Percentiles rank a stretch among this genome's conserved stretches.
These are phyloP conservation scores for Colletotrichum siamense DNA, from an alignment of 2,329 filamentous ascomycete species.

Conservation along the genomic window DNA sequence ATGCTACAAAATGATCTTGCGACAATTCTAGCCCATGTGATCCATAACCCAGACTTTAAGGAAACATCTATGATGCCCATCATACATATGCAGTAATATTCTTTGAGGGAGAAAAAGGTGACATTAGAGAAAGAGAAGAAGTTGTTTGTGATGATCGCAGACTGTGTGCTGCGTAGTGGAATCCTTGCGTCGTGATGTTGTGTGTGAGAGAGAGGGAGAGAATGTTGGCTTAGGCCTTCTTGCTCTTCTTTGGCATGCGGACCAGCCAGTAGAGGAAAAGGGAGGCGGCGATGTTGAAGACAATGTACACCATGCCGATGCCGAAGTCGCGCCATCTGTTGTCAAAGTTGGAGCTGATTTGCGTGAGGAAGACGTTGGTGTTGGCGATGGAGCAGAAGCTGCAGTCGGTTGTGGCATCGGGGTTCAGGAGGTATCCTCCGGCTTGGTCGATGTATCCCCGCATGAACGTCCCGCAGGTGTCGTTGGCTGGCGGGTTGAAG, in stretches of 20 bases:
- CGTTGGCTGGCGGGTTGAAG: constrained; percentile 54
- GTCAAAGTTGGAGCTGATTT: constrained; percentile 48
- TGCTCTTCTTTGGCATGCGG: constrained; percentile 34
- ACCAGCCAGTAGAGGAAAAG: constrained; percentile 53
- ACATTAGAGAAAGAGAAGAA: background rate
- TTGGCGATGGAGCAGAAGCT: constrained; percentile 44
- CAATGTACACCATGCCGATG: constrained; percentile 56
- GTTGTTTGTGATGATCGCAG: background rate
- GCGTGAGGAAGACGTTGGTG: constrained; percentile 42
- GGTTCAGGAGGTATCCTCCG: constrained; percentile 55
- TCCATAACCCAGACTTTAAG: background rate
- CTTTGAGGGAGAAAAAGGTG: background rate
- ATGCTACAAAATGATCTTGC: background rate
- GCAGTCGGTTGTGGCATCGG: constrained; percentile 46
- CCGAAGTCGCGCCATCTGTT: constrained; percentile 62
- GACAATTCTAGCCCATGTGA: background rate
- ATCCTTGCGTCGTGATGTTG: background rate
- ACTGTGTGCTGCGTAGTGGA: background rate
- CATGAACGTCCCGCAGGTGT: constrained; percentile 56
- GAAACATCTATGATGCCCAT: background rate
- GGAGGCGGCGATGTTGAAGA: constrained; percentile 53
- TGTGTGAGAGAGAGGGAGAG: background rate
- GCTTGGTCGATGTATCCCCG: constrained; percentile 41
- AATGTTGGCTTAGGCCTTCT: background rate
- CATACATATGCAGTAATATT: background rate